These are phyloP conservation scores for Edaphochlamys debaryana DNA, from an alignment of 139 green algal species.

Conservation along the genomic window DNA sequence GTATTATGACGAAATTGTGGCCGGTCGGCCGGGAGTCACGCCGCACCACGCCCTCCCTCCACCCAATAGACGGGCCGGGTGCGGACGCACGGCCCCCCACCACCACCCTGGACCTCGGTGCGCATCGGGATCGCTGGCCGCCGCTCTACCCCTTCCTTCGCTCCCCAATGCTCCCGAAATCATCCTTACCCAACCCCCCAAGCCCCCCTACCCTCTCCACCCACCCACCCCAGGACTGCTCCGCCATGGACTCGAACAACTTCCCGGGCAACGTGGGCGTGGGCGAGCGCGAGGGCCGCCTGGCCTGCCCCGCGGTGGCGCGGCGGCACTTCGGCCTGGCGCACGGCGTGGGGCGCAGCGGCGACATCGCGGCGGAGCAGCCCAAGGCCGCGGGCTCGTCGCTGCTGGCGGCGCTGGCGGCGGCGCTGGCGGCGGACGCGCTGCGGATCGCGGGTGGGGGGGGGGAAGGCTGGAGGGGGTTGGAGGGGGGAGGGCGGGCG, in stretches of 20 bases:
- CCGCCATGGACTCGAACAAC: constrained; percentile 97
- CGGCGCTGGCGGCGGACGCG: constrained; percentile 81
- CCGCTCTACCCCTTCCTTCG: too few species aligned
- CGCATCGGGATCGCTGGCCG: too few species aligned
- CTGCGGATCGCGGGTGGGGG: constrained; percentile 72
- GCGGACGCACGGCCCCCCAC: too few species aligned
- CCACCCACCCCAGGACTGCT: constrained; percentile 72
- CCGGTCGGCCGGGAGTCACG: too few species aligned
- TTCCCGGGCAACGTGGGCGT: constrained; percentile 92
- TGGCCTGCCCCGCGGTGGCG: constrained; percentile 83
- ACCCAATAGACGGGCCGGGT: too few species aligned
- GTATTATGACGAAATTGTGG: not conserved
- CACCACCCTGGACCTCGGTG: too few species aligned
- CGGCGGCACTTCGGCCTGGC: constrained; percentile 82
- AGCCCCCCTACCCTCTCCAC: too few species aligned
- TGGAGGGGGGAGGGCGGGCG: not conserved
- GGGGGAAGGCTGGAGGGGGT: too few species aligned
- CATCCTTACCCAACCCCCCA: too few species aligned
- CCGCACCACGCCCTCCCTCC: too few species aligned
- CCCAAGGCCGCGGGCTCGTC: constrained; percentile 96
- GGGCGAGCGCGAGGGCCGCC: constrained; percentile 92
- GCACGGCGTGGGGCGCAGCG: constrained; percentile 93
- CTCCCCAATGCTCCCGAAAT: too few species aligned
- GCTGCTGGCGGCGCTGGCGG: constrained; percentile 82
- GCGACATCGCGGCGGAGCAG: constrained; percentile 94